These are phyloP conservation scores for Colletotrichum paranaense DNA, from an alignment of 2,329 filamentous ascomycete species.

Conservation along the genomic window DNA sequence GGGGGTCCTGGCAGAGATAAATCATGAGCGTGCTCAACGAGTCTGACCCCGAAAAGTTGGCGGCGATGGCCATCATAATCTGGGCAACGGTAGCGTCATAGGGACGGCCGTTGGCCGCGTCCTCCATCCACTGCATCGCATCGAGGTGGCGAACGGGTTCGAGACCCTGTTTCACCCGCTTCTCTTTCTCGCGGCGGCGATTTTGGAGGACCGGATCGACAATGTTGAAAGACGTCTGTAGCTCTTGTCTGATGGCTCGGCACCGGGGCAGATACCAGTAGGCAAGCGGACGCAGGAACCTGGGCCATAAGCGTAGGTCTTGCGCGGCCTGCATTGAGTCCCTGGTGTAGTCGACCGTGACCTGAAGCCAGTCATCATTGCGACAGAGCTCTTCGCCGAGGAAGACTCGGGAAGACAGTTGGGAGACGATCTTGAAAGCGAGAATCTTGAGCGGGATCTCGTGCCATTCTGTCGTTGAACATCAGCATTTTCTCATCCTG, in stretches of 20 bases:
- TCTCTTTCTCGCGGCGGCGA: constrained; percentile 42
- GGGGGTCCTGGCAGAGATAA: constrained; percentile 51
- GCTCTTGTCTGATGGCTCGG: constrained; percentile 47
- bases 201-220: constrained; percentile 45
- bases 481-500: neutral
- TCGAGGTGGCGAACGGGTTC: constrained; percentile 42
- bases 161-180: constrained; percentile 30
- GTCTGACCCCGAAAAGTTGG: constrained; percentile 55
- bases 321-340: constrained; percentile 48
- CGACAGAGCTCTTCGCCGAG: constrained; percentile 56
- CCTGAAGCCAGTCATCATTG: constrained; percentile 57
- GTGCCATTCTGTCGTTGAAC: constrained; percentile 38
- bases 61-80: constrained; percentile 77
- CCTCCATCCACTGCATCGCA: constrained; percentile 55
- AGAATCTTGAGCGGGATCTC: neutral
- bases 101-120: constrained; percentile 58
- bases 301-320: constrained; percentile 53
- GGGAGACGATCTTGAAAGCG: constrained; percentile 50
- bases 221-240: constrained; percentile 49
- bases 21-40: constrained; percentile 48
- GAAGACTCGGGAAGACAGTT: constrained; percentile 61
- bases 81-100: constrained; percentile 78
- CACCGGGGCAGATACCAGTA: constrained; percentile 56
- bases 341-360: constrained; percentile 54
- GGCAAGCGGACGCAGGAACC: constrained; percentile 51